Evolutionary conservation across 495 filamentous ascomycete genomes (phyloP).

Genomic region (Tuber borchii): DNA sequence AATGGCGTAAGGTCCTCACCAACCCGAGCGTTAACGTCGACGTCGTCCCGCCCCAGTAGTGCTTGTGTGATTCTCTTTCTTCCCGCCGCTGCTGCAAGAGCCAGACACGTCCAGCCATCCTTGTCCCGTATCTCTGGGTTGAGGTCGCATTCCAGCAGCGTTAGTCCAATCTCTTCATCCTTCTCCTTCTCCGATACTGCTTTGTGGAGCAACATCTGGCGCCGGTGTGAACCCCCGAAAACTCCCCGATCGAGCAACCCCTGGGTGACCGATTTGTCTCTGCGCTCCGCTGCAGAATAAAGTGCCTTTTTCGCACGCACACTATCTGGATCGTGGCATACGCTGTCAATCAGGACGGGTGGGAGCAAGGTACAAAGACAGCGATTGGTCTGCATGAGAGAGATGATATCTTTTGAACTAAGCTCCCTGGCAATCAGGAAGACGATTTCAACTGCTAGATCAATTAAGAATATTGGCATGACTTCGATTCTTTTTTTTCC

Average conservation of each 20-base stretch:
- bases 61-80: slow-evolving; percentile 3
- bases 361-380: slow-evolving; percentile 26
- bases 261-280: slow-evolving; percentile 21
- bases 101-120: slow-evolving; percentile 21
- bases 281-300: slow-evolving; percentile 22
- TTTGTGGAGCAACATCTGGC: slow-evolving; percentile 15
- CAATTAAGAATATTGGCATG: slow-evolving; percentile 19
- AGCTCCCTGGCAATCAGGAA: slow-evolving; percentile 30
- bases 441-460: slow-evolving; percentile 34
- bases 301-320: slow-evolving; percentile 8
- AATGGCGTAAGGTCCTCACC: slow-evolving; percentile 9
- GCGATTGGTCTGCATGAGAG: slow-evolving; percentile 25
- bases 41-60: slow-evolving; percentile 19
- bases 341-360: slow-evolving; percentile 21
- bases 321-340: slow-evolving; percentile 12
- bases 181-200: background rate
- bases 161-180: slow-evolving; percentile 11
- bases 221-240: slow-evolving; percentile 15
- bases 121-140: slow-evolving; percentile 10
- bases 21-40: background rate
- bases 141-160: slow-evolving; percentile 16
- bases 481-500: background rate
- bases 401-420: slow-evolving; percentile 19
- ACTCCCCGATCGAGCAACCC: slow-evolving; percentile 22
- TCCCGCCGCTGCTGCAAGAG: slow-evolving; percentile 12